Base-by-base conservation (phyloP, 2,329 filamentous ascomycete species). In the Pseudogymnoascus destructans region DNA sequence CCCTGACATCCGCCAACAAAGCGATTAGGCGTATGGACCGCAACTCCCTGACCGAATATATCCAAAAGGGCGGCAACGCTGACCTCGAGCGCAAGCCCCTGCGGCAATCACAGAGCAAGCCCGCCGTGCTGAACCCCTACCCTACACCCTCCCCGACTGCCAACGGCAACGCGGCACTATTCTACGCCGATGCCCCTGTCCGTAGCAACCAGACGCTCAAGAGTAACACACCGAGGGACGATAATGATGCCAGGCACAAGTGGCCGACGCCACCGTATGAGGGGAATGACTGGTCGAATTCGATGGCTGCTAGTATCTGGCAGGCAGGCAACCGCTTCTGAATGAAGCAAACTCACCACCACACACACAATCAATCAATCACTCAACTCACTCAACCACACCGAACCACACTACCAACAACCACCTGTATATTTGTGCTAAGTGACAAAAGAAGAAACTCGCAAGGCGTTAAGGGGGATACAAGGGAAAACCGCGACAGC, bases 211-310 rank as follows among this genome's bases (percentile, higher is more conserved):
- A 84, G 66, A 76, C 78, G 66, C 81, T 82, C 68, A 79, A 80
- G 75, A 66, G 74, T 1, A 69, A 72, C 10, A 73, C 75, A 27
- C 66, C 72, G 10, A 73, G 77, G 61, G 71, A 79, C 63, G 73
- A 77, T 58, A 68, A 74, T 58, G 73, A 75, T 19, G 72, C 60
- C 15, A 61, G 77, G 58, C 78, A 83, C 36, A 93, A 95, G 73
- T 96, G 91, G 86, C 92, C 91, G 2, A 97, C 93, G 13, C 93
- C 93, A 19, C 92, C 93, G 3, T 95, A 96, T 65, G 91, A 96
- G 66, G 89, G 93, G 66, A 91, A 95, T 67, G 91, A 95, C 66
- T 97, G 91, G 92, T 89, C 86, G 15, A 83, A 86, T 7, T 85
- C 87, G 40, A 87, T 89, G 27, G 82, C 89, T 9, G 86, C 88